These are phyloP conservation scores for Plasmodium relictum DNA, from an alignment of 169 alveolate species.

Conservation along the genomic window DNA sequence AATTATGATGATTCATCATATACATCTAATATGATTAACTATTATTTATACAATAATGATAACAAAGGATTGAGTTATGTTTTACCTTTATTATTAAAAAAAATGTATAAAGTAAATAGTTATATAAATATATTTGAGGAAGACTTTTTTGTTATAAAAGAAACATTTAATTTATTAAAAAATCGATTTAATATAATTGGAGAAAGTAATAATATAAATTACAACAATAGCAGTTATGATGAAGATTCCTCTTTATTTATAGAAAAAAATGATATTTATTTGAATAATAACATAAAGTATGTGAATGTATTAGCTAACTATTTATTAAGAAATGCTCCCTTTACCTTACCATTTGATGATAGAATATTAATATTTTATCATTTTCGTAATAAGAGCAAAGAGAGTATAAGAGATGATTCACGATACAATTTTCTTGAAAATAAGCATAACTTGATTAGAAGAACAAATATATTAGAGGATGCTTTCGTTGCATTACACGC, in stretches of 20 bases:
- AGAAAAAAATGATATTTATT: conserved; percentile 38
- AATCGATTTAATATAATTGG: conserved; percentile 49
- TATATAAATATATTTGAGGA: conserved; percentile 52
- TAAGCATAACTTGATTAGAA: conserved; percentile 80
- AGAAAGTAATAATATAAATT: conserved; percentile 40
- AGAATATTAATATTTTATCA: conserved; percentile 78
- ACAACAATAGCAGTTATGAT: conserved; percentile 26
- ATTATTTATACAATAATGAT: conserved; percentile 35
- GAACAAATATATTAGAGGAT: conserved; percentile 87
- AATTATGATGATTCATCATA: conserved; percentile 14
- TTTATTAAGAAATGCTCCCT: conserved; percentile 70
- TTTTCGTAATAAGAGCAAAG: conserved; percentile 73
- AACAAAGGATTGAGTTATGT: conserved; percentile 23
- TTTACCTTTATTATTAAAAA: conserved; percentile 12
- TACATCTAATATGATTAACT: conserved; percentile 16
- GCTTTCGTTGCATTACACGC: conserved; percentile 79
- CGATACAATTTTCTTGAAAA: conserved; percentile 57
- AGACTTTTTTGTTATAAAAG: conserved; percentile 49
- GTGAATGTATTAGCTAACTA: conserved; percentile 73
- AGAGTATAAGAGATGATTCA: conserved; percentile 61
- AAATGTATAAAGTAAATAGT: conserved; percentile 32
- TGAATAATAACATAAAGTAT: conserved; percentile 62
- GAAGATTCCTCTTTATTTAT: conserved; percentile 28
- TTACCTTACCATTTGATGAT: conserved; percentile 79
- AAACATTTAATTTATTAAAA: conserved; percentile 40